Conservation (phyloP, 768 basidiomycete genomes). For the Leucocoprinus sp. region DNA sequence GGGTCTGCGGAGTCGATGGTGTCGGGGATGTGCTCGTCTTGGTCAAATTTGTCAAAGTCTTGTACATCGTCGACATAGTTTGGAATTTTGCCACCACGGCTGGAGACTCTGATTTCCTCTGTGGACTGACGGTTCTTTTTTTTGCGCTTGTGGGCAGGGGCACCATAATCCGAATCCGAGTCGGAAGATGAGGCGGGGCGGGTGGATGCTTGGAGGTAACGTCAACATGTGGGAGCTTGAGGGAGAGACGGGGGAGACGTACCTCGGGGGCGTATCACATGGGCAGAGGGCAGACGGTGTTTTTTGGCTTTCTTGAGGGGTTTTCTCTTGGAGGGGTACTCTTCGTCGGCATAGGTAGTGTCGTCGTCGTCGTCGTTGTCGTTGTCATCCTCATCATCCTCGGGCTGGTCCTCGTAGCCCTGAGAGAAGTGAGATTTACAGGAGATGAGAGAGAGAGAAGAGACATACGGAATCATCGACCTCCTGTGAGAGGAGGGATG, state of each 20-base stretch:
- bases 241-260: slow-evolving; percentile 12
- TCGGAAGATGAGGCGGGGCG: slow-evolving; percentile 59
- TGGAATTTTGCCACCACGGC: slow-evolving; percentile 68
- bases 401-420: slow-evolving; percentile 50
- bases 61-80: slow-evolving; percentile 82
- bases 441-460: slow-evolving; percentile 14
- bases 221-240: slow-evolving; percentile 15
- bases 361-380: slow-evolving; percentile 61
- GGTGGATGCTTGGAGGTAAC: slow-evolving; percentile 27
- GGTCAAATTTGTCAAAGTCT: slow-evolving; percentile 65
- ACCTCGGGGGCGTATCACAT: slow-evolving; percentile 57
- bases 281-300: slow-evolving; percentile 40
- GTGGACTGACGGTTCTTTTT: slow-evolving; percentile 50
- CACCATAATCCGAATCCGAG: slow-evolving; percentile 83
- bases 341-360: slow-evolving; percentile 71
- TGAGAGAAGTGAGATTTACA: slow-evolving; percentile 18
- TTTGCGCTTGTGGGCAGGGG: slow-evolving; percentile 78
- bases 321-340: slow-evolving; percentile 60
- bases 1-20: slow-evolving; percentile 50
- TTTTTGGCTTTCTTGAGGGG: slow-evolving; percentile 57
- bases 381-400: slow-evolving; percentile 44
- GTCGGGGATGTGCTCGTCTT: slow-evolving; percentile 48
- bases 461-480: slow-evolving; percentile 55
- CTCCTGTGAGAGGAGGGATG: slow-evolving; percentile 23
- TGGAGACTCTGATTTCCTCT: slow-evolving; percentile 73